Percentiles rank a stretch among this genome's conserved stretches.
These are phyloP conservation scores for Glycyrrhiza uralensis DNA, from an alignment of 306 rosid genomes.

Conservation along the genomic window DNA sequence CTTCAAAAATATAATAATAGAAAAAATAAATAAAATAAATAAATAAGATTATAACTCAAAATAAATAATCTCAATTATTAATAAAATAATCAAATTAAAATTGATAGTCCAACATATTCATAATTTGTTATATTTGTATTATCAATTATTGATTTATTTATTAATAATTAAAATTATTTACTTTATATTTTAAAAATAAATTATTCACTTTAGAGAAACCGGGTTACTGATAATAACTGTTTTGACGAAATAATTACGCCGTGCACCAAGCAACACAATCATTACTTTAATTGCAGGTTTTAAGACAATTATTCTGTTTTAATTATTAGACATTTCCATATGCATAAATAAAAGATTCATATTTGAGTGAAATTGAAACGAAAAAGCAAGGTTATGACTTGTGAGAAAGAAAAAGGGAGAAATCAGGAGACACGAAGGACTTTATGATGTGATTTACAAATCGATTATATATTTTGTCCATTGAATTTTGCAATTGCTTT, in stretches of 20 bases:
- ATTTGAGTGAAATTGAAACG: neutral
- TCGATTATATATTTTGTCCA: constrained; percentile 26
- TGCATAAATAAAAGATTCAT: neutral
- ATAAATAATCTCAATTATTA: no score
- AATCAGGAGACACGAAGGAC: constrained; percentile 19
- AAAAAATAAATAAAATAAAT: no score
- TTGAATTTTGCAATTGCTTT: constrained; percentile 32
- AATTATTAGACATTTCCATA: neutral
- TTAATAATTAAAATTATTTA: no score
- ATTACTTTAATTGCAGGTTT: neutral
- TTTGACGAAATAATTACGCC: neutral
- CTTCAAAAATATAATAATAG: no score
- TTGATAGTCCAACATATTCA: no score
- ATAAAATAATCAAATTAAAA: no score
- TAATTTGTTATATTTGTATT: no score
- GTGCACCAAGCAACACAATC: neutral
- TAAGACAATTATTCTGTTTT: neutral
- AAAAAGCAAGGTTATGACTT: neutral
- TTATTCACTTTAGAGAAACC: no score
- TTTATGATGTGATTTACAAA: constrained; percentile 37
- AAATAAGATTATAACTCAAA: no score
- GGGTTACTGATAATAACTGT: neutral
- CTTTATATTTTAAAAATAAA: no score
- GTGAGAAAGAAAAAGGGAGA: neutral
- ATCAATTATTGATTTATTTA: no score